These are phyloP conservation scores for Cryptosporidium meleagridis DNA, from an alignment of 169 alveolate species.

Conservation along the genomic window DNA sequence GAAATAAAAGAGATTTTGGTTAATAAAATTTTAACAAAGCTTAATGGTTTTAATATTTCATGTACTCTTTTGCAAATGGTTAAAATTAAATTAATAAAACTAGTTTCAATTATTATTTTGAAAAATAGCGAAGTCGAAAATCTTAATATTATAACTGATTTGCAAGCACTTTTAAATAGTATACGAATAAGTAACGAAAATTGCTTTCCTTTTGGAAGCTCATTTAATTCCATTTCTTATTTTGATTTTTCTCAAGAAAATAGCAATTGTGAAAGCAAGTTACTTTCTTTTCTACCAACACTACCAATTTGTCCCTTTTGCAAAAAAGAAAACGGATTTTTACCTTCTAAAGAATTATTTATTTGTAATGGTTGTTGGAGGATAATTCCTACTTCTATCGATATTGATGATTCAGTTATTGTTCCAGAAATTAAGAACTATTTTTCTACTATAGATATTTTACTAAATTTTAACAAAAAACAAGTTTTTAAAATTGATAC, in stretches of 20 bases:
- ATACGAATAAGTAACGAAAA: neutral
- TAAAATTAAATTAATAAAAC: slow-evolving; percentile 14
- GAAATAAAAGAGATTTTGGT: slow-evolving; percentile 2
- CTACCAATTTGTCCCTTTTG: slow-evolving; percentile 13
- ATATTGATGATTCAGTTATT: slow-evolving; percentile 30
- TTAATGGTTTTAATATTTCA: neutral
- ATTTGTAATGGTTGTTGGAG: slow-evolving; percentile 14
- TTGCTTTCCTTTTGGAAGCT: slow-evolving; percentile 68
- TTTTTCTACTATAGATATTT: slow-evolving; percentile 47
- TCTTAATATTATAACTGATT: neutral
- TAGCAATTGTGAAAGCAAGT: neutral
- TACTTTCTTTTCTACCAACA: slow-evolving; percentile 17
- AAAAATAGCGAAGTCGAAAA: neutral
- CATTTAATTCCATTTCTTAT: slow-evolving; percentile 31
- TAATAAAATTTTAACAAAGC: slow-evolving; percentile 10
- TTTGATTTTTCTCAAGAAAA: neutral
- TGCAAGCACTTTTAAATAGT: neutral
- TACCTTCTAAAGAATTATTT: slow-evolving; percentile 18
- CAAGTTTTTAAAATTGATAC: neutral
- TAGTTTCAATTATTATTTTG: slow-evolving; percentile 38
- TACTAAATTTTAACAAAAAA: slow-evolving; percentile 2
- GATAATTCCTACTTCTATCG: slow-evolving; percentile 36
- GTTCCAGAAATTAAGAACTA: slow-evolving; percentile 33
- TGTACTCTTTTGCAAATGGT: neutral
- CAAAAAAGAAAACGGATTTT: neutral